Conservation (phyloP, 2,329 filamentous ascomycete species). For the Aspergillus ruber region DNA sequence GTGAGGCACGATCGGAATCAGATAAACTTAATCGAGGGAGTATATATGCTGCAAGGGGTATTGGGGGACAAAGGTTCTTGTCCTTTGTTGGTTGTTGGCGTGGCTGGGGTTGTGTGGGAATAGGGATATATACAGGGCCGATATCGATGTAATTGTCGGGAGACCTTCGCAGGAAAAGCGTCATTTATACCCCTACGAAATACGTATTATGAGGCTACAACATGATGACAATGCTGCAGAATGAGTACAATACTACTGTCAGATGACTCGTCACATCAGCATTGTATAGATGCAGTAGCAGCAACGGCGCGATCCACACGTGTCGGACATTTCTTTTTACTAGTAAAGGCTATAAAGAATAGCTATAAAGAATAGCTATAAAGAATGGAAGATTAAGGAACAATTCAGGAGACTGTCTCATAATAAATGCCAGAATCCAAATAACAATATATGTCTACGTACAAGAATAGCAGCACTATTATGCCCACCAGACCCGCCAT, state of each 20-base stretch:
- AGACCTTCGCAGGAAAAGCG: too few relatives aligned
- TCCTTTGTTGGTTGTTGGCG: background rate
- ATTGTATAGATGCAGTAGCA: too few relatives aligned
- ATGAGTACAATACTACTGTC: background rate
- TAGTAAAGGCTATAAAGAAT: too few relatives aligned
- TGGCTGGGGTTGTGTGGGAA: background rate
- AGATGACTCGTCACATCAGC: too few relatives aligned
- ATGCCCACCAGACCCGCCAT: background rate
- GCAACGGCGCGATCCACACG: too few relatives aligned
- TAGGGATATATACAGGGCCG: background rate
- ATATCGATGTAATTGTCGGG: too few relatives aligned
- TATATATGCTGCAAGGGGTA: background rate
- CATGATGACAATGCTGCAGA: background rate
- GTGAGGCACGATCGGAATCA: background rate
- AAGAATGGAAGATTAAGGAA: too few relatives aligned
- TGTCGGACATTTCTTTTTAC: too few relatives aligned
- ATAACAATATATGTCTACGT: background rate
- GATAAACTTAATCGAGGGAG: background rate
- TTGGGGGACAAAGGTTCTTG: background rate
- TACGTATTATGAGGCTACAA: too few relatives aligned
- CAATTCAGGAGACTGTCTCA: too few relatives aligned
- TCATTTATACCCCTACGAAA: too few relatives aligned
- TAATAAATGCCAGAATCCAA: background rate
- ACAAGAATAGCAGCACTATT: background rate
- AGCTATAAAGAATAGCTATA: too few relatives aligned